Evolutionary conservation across 371 early-diverging fungal genomes (phyloP), one percentile per base, ranked within the genome.

Genomic region (Lichtheimia corymbifera): DNA sequence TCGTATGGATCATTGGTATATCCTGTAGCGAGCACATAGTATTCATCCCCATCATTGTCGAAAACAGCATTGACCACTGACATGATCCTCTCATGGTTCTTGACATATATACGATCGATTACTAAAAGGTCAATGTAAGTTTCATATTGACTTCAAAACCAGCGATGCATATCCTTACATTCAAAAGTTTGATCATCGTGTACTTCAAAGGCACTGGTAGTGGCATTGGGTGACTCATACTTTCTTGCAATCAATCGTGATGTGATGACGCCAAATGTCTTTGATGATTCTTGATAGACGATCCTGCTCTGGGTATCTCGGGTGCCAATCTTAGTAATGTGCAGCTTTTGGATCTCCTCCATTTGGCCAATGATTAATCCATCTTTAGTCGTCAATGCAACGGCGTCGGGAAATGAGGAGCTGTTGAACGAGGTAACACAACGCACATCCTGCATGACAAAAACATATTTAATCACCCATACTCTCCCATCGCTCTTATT

Each of bases 311-410:
- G 88, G 59, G 84, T 88, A 61, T 94, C 94, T 27, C 69, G 62
- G 35, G 93, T 74, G 3, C 89, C 86, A 51, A 90, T 72, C 27
- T 83, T 89, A 18, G 86, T 87, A 53, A 96, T 87, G 64, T 97
- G 97, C 25, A 97, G 78, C 65, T 92, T 92, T 66, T 95, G 94
- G 55, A 94, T 89, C 22, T 88, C 87, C 58, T 97, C 95, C 56
- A 96, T 88, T 14, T 77, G 83, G 0, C 93, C 96, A 55, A 97
- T 84, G 25, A 83, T 73, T 18, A 96, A 74, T 0, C 83, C 75
- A 30, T 81, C 86, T 30, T 76, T 77, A 3, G 87, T 83, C 5
- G 87, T 88, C 53, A 95, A 70, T 1, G 91, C 92, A 14, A 95
- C 73, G 1, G 89, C 86, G 52, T 85, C 82, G 3, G 89, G 87